Conservation (phyloP, 164 flowering plant genomes). For the Berberis vulgaris region DNA sequence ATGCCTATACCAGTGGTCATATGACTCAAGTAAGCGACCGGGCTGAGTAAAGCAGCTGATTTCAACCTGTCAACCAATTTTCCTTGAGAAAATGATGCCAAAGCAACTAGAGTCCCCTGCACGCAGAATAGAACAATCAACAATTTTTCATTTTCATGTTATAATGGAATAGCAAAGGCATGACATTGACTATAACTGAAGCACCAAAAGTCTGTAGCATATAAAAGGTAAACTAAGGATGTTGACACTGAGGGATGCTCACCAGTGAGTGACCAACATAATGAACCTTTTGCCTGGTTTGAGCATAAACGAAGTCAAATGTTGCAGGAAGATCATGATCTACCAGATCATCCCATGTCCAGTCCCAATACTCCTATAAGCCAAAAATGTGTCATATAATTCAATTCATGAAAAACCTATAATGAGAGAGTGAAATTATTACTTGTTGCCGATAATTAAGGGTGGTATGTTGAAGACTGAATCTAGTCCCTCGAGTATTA, state of each 20-base stretch:
- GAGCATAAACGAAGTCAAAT: constrained; percentile 28
- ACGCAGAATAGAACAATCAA: neutral
- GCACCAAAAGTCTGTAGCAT: neutral
- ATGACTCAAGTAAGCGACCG: constrained; percentile 77
- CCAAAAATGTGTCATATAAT: neutral
- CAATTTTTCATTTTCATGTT: neutral
- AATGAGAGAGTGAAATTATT: too few relatives aligned
- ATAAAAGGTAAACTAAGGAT: neutral
- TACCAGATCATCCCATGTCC: constrained; percentile 82
- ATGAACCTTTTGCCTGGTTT: constrained; percentile 54
- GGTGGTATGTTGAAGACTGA: constrained; percentile 37
- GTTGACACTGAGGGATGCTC: neutral
- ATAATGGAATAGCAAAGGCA: too few relatives aligned
- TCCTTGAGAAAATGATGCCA: constrained; percentile 80
- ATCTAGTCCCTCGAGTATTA: constrained; percentile 64
- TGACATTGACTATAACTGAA: too few relatives aligned
- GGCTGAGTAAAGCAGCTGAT: constrained; percentile 77
- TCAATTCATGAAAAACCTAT: neutral
- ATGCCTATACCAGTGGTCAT: constrained; percentile 65
- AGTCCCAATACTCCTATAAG: constrained; percentile 55
- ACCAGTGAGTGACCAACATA: constrained; percentile 75
- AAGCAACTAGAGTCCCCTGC: constrained; percentile 77
- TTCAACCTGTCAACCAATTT: constrained; percentile 41
- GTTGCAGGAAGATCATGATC: constrained; percentile 46
- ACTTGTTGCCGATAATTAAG: constrained; percentile 33